phyloP scores from a whole-genome alignment of 805 yeast genomes.

The Crinitomyces ghanaensis region DNA sequence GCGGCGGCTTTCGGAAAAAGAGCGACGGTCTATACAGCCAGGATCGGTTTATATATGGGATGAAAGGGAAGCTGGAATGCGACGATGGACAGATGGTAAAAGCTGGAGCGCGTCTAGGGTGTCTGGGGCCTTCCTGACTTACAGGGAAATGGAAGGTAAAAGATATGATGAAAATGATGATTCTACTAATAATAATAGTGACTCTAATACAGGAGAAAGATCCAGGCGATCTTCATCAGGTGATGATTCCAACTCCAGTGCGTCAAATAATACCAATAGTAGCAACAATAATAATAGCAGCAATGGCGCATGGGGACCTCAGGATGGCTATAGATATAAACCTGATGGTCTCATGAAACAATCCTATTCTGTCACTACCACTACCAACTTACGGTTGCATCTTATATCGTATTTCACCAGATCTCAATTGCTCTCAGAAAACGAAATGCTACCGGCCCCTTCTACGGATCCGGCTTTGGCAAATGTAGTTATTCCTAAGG shows the following conservation, averaged over 20 bases:
- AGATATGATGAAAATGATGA: conserved; percentile 15
- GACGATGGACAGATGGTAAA: conserved; percentile 70
- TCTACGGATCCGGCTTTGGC: conserved; percentile 33
- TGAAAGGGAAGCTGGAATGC: conserved; percentile 58
- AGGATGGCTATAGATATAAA: conserved; percentile 32
- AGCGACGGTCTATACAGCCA: conserved; percentile 40
- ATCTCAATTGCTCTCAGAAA: conserved; percentile 19
- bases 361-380: conserved; percentile 46
- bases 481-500: conserved; percentile 26
- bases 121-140: conserved; percentile 48
- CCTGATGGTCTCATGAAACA: conserved; percentile 52
- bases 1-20: conserved; percentile 46
- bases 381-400: conserved; percentile 44
- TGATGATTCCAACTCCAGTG: conserved; percentile 1
- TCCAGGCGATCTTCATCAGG: conserved; percentile 4
- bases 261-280: background rate
- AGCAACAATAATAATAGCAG: background rate
- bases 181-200: background rate
- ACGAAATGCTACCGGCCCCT: conserved; percentile 31
- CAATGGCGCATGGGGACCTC: conserved; percentile 9
- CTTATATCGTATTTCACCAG: conserved; percentile 44
- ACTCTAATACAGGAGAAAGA: conserved; percentile 3
- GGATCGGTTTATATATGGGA: conserved; percentile 65
- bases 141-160: conserved; percentile 44
- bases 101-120: conserved; percentile 67